phyloP scores from a whole-genome alignment of 768 basidiomycete species.

The Russula abietina region DNA sequence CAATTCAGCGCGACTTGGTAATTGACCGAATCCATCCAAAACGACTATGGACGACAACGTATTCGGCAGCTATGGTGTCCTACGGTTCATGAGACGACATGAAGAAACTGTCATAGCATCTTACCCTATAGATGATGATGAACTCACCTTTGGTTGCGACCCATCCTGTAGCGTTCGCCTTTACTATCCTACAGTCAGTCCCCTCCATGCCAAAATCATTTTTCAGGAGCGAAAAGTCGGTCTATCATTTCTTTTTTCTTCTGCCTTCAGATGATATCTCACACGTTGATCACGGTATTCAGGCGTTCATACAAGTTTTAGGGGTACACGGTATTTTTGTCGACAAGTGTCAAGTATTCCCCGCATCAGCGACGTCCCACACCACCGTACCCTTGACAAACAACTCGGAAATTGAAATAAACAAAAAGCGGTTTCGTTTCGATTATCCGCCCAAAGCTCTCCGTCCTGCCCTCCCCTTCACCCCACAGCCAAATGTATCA shows the following conservation, averaged over 20 bases:
- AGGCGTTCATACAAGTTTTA: constrained; percentile 66
- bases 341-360: constrained; percentile 59
- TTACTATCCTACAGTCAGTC: constrained; percentile 59
- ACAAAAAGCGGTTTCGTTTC: constrained; percentile 65
- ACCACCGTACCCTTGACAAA: constrained; percentile 61
- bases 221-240: constrained; percentile 60
- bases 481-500: constrained; percentile 12
- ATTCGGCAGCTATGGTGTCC: constrained; percentile 60
- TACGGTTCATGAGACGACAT: constrained; percentile 54
- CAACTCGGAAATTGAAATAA: constrained; percentile 61
- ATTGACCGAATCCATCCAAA: not conserved
- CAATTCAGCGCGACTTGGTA: not conserved
- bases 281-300: not conserved
- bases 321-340: constrained; percentile 53
- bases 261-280: not conserved
- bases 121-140: constrained; percentile 65
- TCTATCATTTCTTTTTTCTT: constrained; percentile 2
- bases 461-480: constrained; percentile 45
- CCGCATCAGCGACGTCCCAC: constrained; percentile 32
- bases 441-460: constrained; percentile 70
- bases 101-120: constrained; percentile 49
- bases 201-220: constrained; percentile 59
- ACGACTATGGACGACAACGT: constrained; percentile 37
- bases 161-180: constrained; percentile 58
- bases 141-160: constrained; percentile 65